These are phyloP conservation scores for Anthracocystis setariae DNA, from an alignment of 1,284 basidiomycete species.

Conservation along the genomic window DNA sequence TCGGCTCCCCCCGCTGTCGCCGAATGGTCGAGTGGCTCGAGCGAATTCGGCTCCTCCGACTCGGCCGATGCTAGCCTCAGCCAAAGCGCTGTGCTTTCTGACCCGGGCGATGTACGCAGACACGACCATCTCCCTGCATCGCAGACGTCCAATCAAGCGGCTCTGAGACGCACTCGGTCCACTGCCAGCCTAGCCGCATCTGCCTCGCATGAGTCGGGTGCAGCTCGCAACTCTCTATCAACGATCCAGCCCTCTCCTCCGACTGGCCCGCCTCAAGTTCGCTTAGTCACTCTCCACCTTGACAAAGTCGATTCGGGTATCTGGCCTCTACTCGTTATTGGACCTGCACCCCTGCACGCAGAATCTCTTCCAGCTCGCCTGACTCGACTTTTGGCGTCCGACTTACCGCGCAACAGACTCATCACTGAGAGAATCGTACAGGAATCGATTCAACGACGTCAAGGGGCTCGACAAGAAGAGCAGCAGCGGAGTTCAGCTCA, in stretches of 20 bases:
- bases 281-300: constrained; percentile 48
- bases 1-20: constrained; percentile 23
- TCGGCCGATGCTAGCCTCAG: constrained; percentile 34
- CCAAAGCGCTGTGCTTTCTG: constrained; percentile 44
- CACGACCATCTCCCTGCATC: not conserved
- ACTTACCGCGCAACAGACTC: constrained; percentile 14
- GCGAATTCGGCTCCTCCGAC: constrained; percentile 48
- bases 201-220: not conserved
- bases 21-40: constrained; percentile 47
- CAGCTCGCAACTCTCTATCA: not conserved
- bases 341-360: constrained; percentile 42
- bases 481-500: constrained; percentile 32
- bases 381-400: constrained; percentile 15
- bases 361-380: constrained; percentile 13
- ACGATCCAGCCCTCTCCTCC: not conserved
- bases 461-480: constrained; percentile 12
- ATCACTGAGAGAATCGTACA: constrained; percentile 23
- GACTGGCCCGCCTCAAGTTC: constrained; percentile 30
- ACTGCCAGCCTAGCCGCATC: constrained; percentile 16
- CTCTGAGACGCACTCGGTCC: constrained; percentile 24
- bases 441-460: constrained; percentile 17
- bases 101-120: constrained; percentile 29
- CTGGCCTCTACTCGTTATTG: constrained; percentile 49
- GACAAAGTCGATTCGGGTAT: constrained; percentile 53
- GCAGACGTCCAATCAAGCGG: not conserved